Base-by-base conservation (phyloP, 2,329 filamentous ascomycete species). In the Fusarium stilboides region DNA sequence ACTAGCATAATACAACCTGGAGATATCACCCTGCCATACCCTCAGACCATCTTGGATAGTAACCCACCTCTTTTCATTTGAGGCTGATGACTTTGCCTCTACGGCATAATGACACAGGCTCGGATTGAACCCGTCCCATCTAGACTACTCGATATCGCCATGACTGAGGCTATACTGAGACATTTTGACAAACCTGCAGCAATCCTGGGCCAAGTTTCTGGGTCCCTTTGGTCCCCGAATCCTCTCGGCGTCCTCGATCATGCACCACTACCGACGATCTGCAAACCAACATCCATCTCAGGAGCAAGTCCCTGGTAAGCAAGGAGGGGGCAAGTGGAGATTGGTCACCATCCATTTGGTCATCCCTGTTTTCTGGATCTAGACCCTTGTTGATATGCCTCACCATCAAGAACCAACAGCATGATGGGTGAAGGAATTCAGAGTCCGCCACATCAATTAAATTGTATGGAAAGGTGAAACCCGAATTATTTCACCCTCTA, bases 281-380 rank as follows among this genome's bases (percentile, higher is more conserved):
- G 15, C 50, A 44, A 24, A 43, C 33, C 50, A 44, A 19, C 22
- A 12, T 44, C 10, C 39, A 46, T 20, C 17, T 34, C 40, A 20
- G 56, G 26, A 40, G 34, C 62, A 53, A 5, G 40, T 22, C n/a
- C 24, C 22, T 39, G 22, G 19, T n/a, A 9, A 14, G 24, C 12
- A 31, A 19, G 34, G 26, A 43, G 57, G 57, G 36, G 57, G 15
- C 20, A 9, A 2, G 20, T 24, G 31, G 39, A 20, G 39, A 34
- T 33, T 43, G 40, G 39, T 20, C 14, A 13, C n/a, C 6, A 20
- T 47, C 10, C 42, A 20, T 8, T n/a, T 14, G 34, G 15, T 19
- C 17, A 65, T 65, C 62, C 62, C 62, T 65, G 62, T 53, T 47
- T 65, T 42, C 8, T 39, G 24, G 42, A 43, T 47, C 62, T 22